phyloP scores from a whole-genome alignment of 1,284 basidiomycete genomes.

The Ustilago tritici region DNA sequence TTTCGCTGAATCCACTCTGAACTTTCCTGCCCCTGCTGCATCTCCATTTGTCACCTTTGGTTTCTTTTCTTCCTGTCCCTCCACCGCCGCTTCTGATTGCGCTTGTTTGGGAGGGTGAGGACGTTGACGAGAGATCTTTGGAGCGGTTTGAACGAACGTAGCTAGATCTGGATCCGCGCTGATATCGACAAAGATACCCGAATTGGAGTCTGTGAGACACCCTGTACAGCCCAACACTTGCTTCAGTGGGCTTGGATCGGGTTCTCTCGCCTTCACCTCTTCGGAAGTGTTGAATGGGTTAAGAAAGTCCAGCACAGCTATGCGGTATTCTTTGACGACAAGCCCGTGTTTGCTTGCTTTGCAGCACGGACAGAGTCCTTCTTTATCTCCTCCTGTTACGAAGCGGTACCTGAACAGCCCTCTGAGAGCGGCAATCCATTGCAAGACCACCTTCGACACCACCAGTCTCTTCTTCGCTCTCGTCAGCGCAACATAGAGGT shows the following conservation, averaged over 20 bases:
- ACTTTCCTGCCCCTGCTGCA: conserved; percentile 2
- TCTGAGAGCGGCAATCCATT: conserved; percentile 57
- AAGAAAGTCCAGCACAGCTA: conserved; percentile 38
- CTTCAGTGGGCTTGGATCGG: conserved; percentile 21
- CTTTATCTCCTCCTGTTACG: conserved; percentile 26
- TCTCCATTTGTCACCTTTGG: background rate
- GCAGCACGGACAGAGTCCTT: conserved; percentile 34
- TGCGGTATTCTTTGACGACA: conserved; percentile 31
- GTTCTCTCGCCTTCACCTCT: background rate
- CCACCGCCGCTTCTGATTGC: background rate
- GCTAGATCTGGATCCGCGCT: conserved; percentile 30
- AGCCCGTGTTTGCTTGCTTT: conserved; percentile 31
- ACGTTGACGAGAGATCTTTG: conserved; percentile 42
- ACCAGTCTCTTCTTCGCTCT: conserved; percentile 56
- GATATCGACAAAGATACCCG: conserved; percentile 15
- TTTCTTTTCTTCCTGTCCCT: background rate
- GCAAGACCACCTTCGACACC: conserved; percentile 38
- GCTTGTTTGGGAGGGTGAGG: conserved; percentile 27
- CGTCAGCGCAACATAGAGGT: conserved; percentile 62
- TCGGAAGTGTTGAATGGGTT: conserved; percentile 17
- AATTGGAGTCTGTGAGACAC: conserved; percentile 21
- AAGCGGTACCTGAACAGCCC: conserved; percentile 44
- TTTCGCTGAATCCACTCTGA: conserved; percentile 31
- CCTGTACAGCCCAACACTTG: conserved; percentile 26
- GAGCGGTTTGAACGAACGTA: conserved; percentile 28